Conservation (phyloP, 2,329 filamentous ascomycete genomes). For the Zymoseptoria brevis region DNA sequence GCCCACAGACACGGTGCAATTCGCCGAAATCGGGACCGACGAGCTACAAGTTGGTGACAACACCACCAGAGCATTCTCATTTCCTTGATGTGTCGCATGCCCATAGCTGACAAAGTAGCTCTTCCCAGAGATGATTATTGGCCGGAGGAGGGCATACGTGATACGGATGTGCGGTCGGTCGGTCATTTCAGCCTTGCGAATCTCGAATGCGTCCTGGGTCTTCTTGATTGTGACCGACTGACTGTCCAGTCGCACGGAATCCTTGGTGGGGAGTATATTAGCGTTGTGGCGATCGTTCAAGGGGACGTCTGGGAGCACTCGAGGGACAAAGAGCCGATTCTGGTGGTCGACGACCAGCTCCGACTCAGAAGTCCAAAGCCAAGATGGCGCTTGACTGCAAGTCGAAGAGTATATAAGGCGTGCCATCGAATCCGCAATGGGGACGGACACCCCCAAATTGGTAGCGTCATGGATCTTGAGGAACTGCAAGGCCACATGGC, state of each 20-base stretch:
- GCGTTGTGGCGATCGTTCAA: conserved; percentile 24
- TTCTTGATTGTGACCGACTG: conserved; percentile 3
- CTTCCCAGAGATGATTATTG: conserved; percentile 3
- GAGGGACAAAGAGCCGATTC: conserved; percentile 14
- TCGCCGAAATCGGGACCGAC: background rate
- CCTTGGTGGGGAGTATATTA: conserved; percentile 14
- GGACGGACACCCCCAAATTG: conserved; percentile 4
- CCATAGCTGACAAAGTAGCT: conserved; percentile 6
- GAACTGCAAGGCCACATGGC: conserved; percentile 13
- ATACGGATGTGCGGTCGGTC: background rate
- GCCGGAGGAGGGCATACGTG: conserved; percentile 3
- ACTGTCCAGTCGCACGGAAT: conserved; percentile 1
- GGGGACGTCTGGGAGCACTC: conserved; percentile 14
- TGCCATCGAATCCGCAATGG: conserved; percentile 11
- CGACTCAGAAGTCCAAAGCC: conserved; percentile 14
- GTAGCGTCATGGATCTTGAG: conserved; percentile 5
- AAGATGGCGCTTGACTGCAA: conserved; percentile 3
- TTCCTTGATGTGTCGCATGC: background rate
- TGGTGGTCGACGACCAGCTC: conserved; percentile 15
- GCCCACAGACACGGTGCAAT: conserved; percentile 1
- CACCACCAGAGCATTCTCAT: conserved; percentile 1
- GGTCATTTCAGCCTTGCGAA: background rate
- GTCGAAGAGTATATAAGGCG: conserved; percentile 10
- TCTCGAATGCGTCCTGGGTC: conserved; percentile 3
- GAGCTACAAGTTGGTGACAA: conserved; percentile 5